Evolutionary conservation across 805 yeast genomes (phyloP).

Genomic region (Wickerhamiella kazuoi): DNA sequence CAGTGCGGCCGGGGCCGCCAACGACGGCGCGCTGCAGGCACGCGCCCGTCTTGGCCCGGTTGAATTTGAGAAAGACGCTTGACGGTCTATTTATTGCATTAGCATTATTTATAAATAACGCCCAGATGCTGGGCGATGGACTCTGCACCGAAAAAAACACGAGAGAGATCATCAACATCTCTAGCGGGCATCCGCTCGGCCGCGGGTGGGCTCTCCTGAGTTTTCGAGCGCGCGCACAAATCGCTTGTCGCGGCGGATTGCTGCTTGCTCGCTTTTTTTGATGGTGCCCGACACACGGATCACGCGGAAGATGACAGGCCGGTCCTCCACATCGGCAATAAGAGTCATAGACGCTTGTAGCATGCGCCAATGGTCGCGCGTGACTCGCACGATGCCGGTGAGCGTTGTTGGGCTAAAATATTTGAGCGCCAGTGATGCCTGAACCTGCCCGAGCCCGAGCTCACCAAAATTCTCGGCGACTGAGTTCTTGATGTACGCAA

Average conservation of each 20-base stretch:
- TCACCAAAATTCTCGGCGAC: conserved; percentile 62
- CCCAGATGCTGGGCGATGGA: too few relatives aligned
- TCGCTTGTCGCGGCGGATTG: conserved; percentile 32
- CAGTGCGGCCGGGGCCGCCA: background rate
- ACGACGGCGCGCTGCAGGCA: background rate
- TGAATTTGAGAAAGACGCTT: conserved; percentile 27
- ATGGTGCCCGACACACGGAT: conserved; percentile 73
- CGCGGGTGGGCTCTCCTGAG: too few relatives aligned
- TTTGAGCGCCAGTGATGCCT: conserved; percentile 43
- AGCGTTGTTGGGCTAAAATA: conserved; percentile 70
- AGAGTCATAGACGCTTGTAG: conserved; percentile 47
- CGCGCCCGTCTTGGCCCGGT: conserved; percentile 24
- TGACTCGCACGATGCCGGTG: conserved; percentile 67
- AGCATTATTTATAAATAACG: background rate
- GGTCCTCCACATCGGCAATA: conserved; percentile 30
- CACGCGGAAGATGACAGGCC: conserved; percentile 37
- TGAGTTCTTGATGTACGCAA: conserved; percentile 35
- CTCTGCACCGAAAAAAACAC: too few relatives aligned
- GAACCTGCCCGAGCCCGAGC: conserved; percentile 48
- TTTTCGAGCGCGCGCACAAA: background rate
- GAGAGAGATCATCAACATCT: too few relatives aligned
- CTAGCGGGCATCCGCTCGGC: too few relatives aligned
- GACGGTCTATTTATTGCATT: background rate
- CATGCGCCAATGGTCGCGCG: conserved; percentile 41
- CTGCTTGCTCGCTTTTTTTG: conserved; percentile 58